Evolutionary conservation across 2,329 filamentous ascomycete species (phyloP).

Genomic region (Fusarium hostae): DNA sequence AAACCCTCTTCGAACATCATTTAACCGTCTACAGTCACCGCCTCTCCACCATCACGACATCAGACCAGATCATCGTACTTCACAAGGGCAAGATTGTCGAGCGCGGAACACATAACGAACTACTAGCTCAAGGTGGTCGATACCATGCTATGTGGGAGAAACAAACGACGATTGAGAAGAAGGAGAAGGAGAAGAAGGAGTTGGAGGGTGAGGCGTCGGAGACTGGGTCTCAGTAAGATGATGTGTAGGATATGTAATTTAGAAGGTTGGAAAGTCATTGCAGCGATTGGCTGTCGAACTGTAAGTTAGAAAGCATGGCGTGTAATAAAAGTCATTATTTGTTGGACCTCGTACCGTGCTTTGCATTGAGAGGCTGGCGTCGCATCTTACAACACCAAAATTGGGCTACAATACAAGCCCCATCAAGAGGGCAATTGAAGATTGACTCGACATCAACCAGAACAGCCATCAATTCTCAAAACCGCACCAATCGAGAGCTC

Average conservation of each 20-base stretch:
- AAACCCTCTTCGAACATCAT: fast-evolving
- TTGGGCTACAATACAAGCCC: neutral
- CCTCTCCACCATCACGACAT: conserved; percentile 66
- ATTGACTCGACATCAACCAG: neutral
- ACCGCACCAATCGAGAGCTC: neutral
- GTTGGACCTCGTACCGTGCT: neutral
- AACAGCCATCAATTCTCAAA: neutral
- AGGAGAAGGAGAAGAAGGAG: conserved; percentile 47
- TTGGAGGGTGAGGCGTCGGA: conserved; percentile 29
- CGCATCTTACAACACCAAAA: neutral
- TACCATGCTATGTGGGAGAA: conserved; percentile 66
- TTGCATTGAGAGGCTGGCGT: neutral
- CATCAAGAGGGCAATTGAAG: neutral
- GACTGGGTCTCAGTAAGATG: conserved; percentile 15
- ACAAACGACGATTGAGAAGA: conserved; percentile 57
- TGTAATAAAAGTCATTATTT: neutral
- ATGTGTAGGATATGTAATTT: conserved; percentile 9
- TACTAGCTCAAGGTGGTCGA: conserved; percentile 57
- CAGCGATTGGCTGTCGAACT: neutral
- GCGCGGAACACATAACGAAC: conserved; percentile 59
- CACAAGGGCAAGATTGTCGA: conserved; percentile 63
- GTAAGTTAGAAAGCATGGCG: neutral
- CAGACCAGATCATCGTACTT: conserved; percentile 66
- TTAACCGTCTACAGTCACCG: conserved; percentile 56
- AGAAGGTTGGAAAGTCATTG: neutral